Conservation (phyloP, 2,329 filamentous ascomycete genomes). For the Ophiostoma fasciatum region DNA sequence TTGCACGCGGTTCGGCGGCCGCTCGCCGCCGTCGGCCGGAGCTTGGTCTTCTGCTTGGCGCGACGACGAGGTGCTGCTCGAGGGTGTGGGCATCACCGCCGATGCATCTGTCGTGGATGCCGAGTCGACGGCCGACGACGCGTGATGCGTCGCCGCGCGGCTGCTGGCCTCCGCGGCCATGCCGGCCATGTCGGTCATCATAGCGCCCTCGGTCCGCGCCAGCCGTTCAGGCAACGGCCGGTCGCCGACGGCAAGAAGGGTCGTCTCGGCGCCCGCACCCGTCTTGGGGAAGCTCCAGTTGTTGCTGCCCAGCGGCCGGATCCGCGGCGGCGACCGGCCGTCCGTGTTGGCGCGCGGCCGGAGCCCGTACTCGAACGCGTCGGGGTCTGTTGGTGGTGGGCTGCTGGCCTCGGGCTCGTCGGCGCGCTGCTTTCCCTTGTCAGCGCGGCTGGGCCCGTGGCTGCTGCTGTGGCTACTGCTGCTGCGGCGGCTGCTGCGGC, state of each 20-base stretch:
- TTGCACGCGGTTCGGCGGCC: too few relatives aligned
- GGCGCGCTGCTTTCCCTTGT: conserved; percentile 6
- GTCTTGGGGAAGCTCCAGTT: conserved; percentile 39
- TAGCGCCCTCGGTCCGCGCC: too few relatives aligned
- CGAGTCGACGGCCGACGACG: too few relatives aligned
- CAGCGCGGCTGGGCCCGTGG: neutral
- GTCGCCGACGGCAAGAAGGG: neutral
- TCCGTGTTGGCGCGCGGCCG: conserved; percentile 43
- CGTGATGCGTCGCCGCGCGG: neutral
- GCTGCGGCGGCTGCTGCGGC: neutral
- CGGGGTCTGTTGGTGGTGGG: neutral
- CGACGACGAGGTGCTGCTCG: too few relatives aligned
- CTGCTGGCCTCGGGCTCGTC: neutral
- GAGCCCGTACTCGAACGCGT: conserved; percentile 9
- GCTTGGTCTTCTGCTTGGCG: too few relatives aligned
- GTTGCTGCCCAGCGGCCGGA: conserved; percentile 42
- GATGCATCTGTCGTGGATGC: neutral
- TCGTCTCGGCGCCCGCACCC: neutral
- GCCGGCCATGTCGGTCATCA: neutral
- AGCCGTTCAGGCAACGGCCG: too few relatives aligned
- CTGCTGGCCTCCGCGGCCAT: neutral
- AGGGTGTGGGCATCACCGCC: neutral
- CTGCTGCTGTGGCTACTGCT: neutral
- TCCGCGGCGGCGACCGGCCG: conserved; percentile 30
- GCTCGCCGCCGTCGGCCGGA: too few relatives aligned